Evolutionary conservation across 345 rosid genomes (phyloP), one percentile per base, ranked within the genome.

Genomic region (Xanthoceras sorbifolium): DNA sequence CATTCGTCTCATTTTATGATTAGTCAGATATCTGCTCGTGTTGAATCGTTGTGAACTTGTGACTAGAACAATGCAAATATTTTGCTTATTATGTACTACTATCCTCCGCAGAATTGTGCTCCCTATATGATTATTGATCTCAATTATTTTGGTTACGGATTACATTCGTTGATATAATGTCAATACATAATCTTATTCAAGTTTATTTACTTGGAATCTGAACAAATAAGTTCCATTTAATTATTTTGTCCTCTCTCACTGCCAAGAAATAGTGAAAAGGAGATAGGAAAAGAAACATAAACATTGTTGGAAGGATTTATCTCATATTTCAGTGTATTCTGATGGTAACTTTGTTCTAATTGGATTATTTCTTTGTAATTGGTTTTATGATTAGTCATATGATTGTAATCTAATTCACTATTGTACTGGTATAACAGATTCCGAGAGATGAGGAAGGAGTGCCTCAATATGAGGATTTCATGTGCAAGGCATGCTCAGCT

Each of bases 381-480:
- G 44, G 31, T 29, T 67, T 48, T 61, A 32, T 12, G 25, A 60
- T 42, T 8, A 15, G 23, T 57, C 15, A 40, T 48, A 74, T 64
- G 32, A 50, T 50, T 50, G 34, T 9, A 50, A 32, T n/a, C 48
- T 3, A 22, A 63, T 62, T 55, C 26, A 2, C 18, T 46, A 31
- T 18, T 63, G 48, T 34, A 62, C 71, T 73, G 44, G 55, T 76
- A 29, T 69, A 32, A 5, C 88, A 96, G 98, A 92, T 94, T 77
- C 97, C 95, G 29, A 89, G 86, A 78, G 97, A 92, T 65, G 95
- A 89, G 68, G 98, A 96, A 79, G 98, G 97, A 61, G 97, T 90
- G 66, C 97, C 95, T 34, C 70, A 87, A 20, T 96, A 92, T 67
- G 98, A 91, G 67, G 99, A 96, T 77, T 91, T 96, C 79, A 87